Conservation (phyloP, 805 yeast genomes). For the Hanseniaspora guilliermondii region DNA sequence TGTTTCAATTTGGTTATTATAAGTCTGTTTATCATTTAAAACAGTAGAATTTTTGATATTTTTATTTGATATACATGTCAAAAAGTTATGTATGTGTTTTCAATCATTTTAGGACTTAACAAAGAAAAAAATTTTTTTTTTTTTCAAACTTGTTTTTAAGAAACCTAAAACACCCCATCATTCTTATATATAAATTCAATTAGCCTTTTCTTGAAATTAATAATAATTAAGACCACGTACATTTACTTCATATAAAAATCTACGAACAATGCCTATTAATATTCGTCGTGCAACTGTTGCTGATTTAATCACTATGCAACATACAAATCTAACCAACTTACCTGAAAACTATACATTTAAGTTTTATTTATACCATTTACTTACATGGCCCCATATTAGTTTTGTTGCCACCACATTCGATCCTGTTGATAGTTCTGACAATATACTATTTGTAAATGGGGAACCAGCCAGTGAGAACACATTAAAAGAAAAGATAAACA, state of each 20-base stretch:
- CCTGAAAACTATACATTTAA: conserved; percentile 91
- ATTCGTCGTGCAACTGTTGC: conserved; percentile 76
- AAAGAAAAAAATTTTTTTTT: too few species aligned
- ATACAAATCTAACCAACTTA: conserved; percentile 77
- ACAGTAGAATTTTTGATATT: too few species aligned
- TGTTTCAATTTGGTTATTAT: neutral
- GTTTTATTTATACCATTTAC: conserved; percentile 83
- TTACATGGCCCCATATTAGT: conserved; percentile 96
- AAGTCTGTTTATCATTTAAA: neutral
- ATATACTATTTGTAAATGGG: conserved; percentile 17
- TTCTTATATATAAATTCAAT: too few species aligned
- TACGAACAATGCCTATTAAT: conserved; percentile 57
- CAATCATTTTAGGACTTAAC: too few species aligned
- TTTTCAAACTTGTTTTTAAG: too few species aligned
- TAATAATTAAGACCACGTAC: neutral
- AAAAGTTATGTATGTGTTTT: too few species aligned
- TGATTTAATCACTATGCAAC: conserved; percentile 91
- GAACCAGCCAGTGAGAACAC: conserved; percentile 16
- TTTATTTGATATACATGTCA: too few species aligned
- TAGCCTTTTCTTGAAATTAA: neutral
- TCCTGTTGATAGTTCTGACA: conserved; percentile 26
- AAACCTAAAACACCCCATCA: too few species aligned
- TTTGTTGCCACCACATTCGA: conserved; percentile 83
- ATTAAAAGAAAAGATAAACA: conserved; percentile 11
- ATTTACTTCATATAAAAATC: neutral